Conservation (phyloP, 495 filamentous ascomycete species). For the Neurospora sp. region DNA sequence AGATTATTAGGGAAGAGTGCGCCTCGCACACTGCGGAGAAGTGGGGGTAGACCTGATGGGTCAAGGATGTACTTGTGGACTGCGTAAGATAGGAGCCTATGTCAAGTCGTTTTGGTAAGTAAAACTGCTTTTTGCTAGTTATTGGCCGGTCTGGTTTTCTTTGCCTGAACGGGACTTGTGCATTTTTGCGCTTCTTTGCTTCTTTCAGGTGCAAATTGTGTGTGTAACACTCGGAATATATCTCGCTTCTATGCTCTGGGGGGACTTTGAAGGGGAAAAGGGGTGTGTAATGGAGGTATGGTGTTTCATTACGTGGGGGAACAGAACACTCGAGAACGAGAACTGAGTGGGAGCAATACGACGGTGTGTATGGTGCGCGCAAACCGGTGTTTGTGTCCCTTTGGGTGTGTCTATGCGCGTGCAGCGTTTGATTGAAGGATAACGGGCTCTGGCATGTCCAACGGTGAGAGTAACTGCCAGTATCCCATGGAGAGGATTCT, state of each 20-base stretch:
- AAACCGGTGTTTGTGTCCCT: background rate
- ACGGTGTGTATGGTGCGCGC: conserved; percentile 3
- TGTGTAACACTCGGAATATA: background rate
- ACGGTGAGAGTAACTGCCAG: background rate
- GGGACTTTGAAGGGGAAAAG: conserved; percentile 3
- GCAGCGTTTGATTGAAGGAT: conserved; percentile 1
- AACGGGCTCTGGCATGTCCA: background rate
- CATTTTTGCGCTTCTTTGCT: background rate
- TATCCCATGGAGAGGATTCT: background rate
- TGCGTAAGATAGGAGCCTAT: conserved; percentile 63
- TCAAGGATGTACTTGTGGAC: conserved; percentile 56
- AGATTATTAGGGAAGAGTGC: conserved; percentile 74
- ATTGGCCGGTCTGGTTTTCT: background rate
- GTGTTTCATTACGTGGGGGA: conserved; percentile 19
- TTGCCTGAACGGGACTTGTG: background rate
- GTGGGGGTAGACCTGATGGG: conserved; percentile 57
- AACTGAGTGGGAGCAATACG: background rate
- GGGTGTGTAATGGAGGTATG: conserved; percentile 2
- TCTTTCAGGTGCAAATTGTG: background rate
- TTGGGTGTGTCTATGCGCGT: background rate
- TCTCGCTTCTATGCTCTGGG: background rate
- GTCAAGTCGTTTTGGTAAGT: background rate
- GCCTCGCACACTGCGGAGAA: conserved; percentile 61
- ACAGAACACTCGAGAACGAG: background rate
- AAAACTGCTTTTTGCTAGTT: background rate